These are phyloP conservation scores for Medicago ruthenica DNA, from an alignment of 306 rosid genomes.

Conservation along the genomic window DNA sequence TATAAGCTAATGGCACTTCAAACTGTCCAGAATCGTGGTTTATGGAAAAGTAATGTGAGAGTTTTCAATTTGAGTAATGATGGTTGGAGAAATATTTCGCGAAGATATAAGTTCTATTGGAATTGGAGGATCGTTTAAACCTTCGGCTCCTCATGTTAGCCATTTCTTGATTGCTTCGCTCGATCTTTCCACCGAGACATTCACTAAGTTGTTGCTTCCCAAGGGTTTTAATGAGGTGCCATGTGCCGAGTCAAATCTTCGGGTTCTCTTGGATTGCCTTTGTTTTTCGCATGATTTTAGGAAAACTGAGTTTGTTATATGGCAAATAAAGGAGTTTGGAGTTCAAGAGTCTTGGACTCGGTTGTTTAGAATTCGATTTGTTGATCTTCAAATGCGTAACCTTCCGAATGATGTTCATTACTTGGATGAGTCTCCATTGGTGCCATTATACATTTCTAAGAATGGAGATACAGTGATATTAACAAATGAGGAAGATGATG, in stretches of 20 bases:
- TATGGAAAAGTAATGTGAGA: too few species aligned
- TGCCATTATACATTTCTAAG: not conserved
- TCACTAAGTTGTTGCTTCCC: not conserved
- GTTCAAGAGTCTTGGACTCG: not conserved
- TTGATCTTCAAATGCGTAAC: too few species aligned
- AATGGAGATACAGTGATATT: not conserved
- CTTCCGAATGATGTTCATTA: not conserved
- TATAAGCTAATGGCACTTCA: not conserved
- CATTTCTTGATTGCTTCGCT: not conserved
- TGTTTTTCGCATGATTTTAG: not conserved
- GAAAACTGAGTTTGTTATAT: not conserved
- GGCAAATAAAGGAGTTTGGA: not conserved
- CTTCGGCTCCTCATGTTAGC: not conserved
- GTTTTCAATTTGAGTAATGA: not conserved
- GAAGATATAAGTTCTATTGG: too few species aligned
- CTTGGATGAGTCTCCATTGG: not conserved
- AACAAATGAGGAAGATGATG: not conserved
- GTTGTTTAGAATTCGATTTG: not conserved
- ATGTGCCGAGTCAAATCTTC: not conserved
- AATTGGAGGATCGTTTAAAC: too few species aligned
- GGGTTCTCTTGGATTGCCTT: not conserved
- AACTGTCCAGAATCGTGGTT: not conserved
- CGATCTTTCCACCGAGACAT: not conserved
- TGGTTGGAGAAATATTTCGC: too few species aligned
- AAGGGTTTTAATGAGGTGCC: not conserved